Evolutionary conservation across 805 yeast species (phyloP), one percentile per base, ranked within the genome.

Genomic region (Brettanomyces sp.): DNA sequence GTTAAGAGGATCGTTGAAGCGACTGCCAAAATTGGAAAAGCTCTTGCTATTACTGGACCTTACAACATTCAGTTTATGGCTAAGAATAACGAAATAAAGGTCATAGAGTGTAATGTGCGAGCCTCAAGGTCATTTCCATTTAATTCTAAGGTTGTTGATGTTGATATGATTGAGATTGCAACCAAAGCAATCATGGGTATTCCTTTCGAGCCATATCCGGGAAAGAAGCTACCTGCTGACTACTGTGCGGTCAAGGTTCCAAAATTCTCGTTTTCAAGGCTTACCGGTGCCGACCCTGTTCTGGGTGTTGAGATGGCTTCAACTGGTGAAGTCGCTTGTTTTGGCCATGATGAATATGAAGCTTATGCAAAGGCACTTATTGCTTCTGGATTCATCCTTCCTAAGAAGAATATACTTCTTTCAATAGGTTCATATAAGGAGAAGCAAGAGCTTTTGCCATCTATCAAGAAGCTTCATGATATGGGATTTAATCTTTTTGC

Each of bases 111-210:
- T 77, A 91, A 91, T 63, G 96, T 91, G 48, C 85, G 99, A 71
- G 99, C 99, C 35, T 91, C 98, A n/a, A 85, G 99, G 67, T 91
- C 98, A 14, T 90, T 88, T 87, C 99, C 99, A 68, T 91, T 93
- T 70, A 88, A 90, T 55, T 91, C 98, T 44, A 91, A 91, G 80
- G 96, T 89, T 58, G 89, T 89, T 53, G 97, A 97, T 53, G 89
- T 91, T 48, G 95, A 91, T 66, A 76, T 91, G 71, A 91, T 91
- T 68, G 98, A 90, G 68, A 80, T 91, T 84, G 98, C 99, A 44
- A 90, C 97, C 45, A 87, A 85, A 66, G 97, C 96, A 42, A 85
- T 91, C 58, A 80, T 82, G 80, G 97, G 91, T 54, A 61, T 83
- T 52, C 95, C 95, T 43, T 76, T 88, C 46, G 77, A 78, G 51